These are phyloP conservation scores for Alternaria conjuncta DNA, from an alignment of 2,329 filamentous ascomycete genomes.

Conservation along the genomic window DNA sequence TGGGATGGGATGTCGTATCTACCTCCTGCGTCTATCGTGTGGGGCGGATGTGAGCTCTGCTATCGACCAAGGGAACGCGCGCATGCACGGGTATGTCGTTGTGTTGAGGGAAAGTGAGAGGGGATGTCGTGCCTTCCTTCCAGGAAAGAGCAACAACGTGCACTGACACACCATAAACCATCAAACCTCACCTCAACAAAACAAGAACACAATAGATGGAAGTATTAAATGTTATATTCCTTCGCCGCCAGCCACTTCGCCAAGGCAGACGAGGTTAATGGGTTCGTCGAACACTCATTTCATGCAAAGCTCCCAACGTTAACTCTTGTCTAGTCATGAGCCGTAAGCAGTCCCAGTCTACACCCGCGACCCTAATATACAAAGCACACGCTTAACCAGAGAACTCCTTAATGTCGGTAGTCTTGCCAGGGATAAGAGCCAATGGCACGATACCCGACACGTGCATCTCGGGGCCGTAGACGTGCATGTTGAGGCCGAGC, in stretches of 20 bases:
- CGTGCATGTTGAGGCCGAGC: constrained; percentile 94
- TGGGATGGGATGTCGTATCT: neutral
- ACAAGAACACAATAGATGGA: neutral
- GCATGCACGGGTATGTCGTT: neutral
- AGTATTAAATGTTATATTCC: constrained; percentile 20
- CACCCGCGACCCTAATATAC: constrained; percentile 35
- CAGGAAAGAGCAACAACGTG: neutral
- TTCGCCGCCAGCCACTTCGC: constrained; percentile 8
- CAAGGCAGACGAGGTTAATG: constrained; percentile 23
- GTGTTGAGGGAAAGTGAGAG: neutral
- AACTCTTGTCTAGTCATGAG: constrained; percentile 43
- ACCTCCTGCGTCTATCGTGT: neutral
- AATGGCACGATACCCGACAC: constrained; percentile 96
- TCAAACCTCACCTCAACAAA: neutral
- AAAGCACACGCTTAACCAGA: constrained; percentile 51
- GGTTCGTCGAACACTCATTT: constrained; percentile 23
- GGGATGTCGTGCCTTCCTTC: neutral
- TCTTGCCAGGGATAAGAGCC: constrained; percentile 72
- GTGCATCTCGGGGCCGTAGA: constrained; percentile 80
- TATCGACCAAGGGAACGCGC: neutral
- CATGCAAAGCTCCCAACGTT: constrained; percentile 25
- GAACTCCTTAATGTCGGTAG: constrained; percentile 67
- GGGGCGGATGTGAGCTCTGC: no score
- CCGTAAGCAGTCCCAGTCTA: constrained; percentile 27
- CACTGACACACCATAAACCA: neutral